phyloP scores from a whole-genome alignment of 306 rosid species.

The peach (Prunus persica) region DNA sequence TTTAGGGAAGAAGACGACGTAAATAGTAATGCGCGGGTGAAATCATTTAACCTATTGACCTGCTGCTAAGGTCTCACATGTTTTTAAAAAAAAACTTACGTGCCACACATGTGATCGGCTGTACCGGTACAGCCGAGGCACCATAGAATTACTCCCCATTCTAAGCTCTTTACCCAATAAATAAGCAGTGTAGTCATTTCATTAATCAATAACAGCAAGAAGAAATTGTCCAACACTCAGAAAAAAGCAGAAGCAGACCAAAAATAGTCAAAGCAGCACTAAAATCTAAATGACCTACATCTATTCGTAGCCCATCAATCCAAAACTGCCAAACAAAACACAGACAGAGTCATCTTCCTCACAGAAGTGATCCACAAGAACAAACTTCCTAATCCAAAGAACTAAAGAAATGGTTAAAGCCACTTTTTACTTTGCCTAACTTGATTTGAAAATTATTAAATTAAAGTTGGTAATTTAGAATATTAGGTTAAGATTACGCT shows the following conservation, averaged over 20 bases:
- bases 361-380: conserved; percentile 28
- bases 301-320: not conserved
- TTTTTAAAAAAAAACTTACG: no score
- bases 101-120: no score
- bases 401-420: not conserved
- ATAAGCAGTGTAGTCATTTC: no score
- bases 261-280: conserved; percentile 21
- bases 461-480: conserved; percentile 14
- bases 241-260: not conserved
- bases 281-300: not conserved
- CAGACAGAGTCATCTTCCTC: not conserved
- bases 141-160: not conserved
- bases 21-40: no score
- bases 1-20: no score
- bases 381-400: not conserved
- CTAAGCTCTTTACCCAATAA: not conserved
- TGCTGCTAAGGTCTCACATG: no score
- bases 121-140: no score
- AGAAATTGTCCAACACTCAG: not conserved
- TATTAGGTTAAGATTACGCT: conserved; percentile 12
- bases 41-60: no score
- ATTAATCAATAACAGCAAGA: not conserved
- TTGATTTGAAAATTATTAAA: not conserved
- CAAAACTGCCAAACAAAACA: not conserved
- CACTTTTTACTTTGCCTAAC: conserved; percentile 29